Evolutionary conservation across 2,329 filamentous ascomycete species (phyloP).

Genomic region (Decorospora gaudefroyi): DNA sequence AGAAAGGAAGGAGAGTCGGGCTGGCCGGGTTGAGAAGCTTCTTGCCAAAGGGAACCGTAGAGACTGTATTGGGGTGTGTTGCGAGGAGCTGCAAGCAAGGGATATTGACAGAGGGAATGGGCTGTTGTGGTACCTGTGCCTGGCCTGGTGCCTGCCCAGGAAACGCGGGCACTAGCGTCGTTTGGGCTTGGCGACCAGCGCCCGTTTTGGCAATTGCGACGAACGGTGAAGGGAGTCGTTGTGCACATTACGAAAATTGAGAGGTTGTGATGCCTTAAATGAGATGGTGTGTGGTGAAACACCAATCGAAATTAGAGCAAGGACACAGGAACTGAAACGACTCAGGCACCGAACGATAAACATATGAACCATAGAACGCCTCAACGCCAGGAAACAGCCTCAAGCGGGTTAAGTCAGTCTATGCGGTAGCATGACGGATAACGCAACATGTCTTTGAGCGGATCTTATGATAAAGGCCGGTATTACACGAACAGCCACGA

Average conservation of each 20-base stretch:
- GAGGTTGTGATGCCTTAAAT: constrained; percentile 18
- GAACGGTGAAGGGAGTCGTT: constrained; percentile 10
- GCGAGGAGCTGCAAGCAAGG: constrained; percentile 22
- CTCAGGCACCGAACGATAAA: constrained; percentile 15
- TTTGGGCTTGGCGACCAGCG: too few species aligned
- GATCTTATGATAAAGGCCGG: too few species aligned
- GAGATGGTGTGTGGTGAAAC: constrained; percentile 26
- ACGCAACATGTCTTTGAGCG: too few species aligned
- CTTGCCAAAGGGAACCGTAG: constrained; percentile 19
- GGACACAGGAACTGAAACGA: constrained; percentile 29
- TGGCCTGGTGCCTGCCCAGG: constrained; percentile 18
- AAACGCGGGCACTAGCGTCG: constrained; percentile 18
- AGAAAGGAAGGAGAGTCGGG: constrained; percentile 27
- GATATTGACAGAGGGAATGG: constrained; percentile 10
- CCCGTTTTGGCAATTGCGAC: constrained; percentile 15
- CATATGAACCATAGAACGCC: constrained; percentile 2
- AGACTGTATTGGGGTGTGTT: constrained; percentile 23
- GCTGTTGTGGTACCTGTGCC: constrained; percentile 19
- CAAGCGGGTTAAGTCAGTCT: background rate
- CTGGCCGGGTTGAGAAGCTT: constrained; percentile 26
- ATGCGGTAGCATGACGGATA: too few species aligned
- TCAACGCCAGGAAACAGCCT: constrained; percentile 2
- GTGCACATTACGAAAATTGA: constrained; percentile 8
- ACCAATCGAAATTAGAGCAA: constrained; percentile 19
- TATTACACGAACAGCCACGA: too few species aligned